Evolutionary conservation across 306 rosid genomes (phyloP).

Genomic region (Arachis hypogaea): DNA sequence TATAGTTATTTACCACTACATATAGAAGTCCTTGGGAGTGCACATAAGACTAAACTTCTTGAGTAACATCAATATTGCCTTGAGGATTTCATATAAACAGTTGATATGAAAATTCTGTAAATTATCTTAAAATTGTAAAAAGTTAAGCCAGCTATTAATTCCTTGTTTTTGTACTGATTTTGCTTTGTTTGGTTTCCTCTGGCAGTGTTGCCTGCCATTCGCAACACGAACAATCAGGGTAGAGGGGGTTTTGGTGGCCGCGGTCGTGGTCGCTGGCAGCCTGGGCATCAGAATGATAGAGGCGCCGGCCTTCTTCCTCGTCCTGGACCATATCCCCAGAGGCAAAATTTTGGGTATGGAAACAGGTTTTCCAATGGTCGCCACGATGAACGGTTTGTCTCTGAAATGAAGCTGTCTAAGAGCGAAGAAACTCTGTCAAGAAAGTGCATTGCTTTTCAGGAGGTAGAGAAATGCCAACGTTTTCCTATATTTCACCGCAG

Average conservation of each 20-base stretch:
- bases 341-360: constrained; percentile 75
- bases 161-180: not conserved
- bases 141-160: not conserved
- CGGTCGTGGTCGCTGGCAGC: constrained; percentile 61
- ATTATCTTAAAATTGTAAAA: not conserved
- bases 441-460: constrained; percentile 64
- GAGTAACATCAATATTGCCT: not conserved
- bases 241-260: constrained; percentile 44
- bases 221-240: constrained; percentile 44
- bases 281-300: constrained; percentile 70
- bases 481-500: constrained; percentile 26
- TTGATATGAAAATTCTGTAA: too few relatives aligned
- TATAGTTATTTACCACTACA: not conserved
- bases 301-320: constrained; percentile 93
- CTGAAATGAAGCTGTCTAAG: constrained; percentile 83
- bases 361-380: constrained; percentile 70
- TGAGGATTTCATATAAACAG: not conserved
- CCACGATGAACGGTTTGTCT: constrained; percentile 81
- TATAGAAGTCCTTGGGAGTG: not conserved
- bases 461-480: constrained; percentile 38
- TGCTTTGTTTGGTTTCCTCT: constrained; percentile 27
- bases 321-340: constrained; percentile 88
- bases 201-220: constrained; percentile 60
- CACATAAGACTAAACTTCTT: not conserved
- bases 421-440: constrained; percentile 70